Base-by-base conservation (phyloP, 2,329 filamentous ascomycete species). In the Capronia americana region DNA sequence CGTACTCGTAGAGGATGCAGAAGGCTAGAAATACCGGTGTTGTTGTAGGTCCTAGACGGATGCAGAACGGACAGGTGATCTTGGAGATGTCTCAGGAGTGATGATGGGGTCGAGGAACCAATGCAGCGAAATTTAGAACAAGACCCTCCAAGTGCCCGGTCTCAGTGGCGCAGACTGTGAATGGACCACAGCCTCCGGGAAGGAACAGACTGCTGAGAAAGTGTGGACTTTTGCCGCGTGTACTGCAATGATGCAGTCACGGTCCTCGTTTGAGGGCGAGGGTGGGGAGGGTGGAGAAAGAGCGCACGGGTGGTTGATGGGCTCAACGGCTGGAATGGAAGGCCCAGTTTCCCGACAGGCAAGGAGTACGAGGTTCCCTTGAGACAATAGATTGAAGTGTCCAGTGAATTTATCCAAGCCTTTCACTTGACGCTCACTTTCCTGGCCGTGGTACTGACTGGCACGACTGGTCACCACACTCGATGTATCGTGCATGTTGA, bases 51-150 rank as follows among this genome's bases (percentile, higher is more conserved):
- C 51, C n/a, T 28, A 34, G 34, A 10, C 7, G 6, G 24, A 59
- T 30, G 51, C 26, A n/a, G 50, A 44, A 48, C 26, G 20, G 46
- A 57, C 32, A 57, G 61, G 56, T 46, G 57, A 64, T 34, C 32
- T n/a, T 65, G 24, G 59, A 66, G 58, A 66, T 65, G 66, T 65
- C 63, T 68, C 59, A 66, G 57, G 63, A 68, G 59, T 55, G 26
- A 54, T 48, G 38, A 51, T 55, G 55, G 58, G 26, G 56, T 60
- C 61, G 61, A 51, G 34, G 57, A 57, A 24, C 23, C 11, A 41
- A 28, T 57, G 50, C 65, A 38, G 61, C 56, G 50, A 50, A 57
- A 60, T 67, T 64, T 63, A 57, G 53, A 63, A 68, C 30, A 32
- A 51, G 59, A 57, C 62, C 50, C 32, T 50, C 57, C 26, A 50